These are phyloP conservation scores for Arachnopeziza araneosa DNA, from an alignment of 2,329 filamentous ascomycete species.

Conservation along the genomic window DNA sequence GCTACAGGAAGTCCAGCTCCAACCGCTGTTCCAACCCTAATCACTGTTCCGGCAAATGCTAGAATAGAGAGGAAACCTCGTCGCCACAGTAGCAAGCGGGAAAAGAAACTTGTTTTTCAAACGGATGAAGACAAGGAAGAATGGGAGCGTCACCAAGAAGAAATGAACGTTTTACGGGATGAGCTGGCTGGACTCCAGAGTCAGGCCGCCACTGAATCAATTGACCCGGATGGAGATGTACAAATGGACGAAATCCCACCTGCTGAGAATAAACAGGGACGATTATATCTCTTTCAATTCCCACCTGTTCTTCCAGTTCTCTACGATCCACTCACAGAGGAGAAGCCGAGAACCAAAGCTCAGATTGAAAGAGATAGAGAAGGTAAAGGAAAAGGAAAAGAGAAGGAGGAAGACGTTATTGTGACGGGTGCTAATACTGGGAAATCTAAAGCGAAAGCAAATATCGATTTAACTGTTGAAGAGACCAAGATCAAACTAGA, in stretches of 20 bases:
- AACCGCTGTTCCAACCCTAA: background rate
- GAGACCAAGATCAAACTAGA: background rate
- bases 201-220: conserved; percentile 12
- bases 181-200: conserved; percentile 40
- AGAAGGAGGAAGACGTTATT: conserved; percentile 7
- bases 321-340: conserved; percentile 21
- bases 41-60: background rate
- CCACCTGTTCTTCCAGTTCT: conserved; percentile 56
- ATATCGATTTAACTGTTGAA: conserved; percentile 24
- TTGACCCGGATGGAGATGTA: conserved; percentile 37
- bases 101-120: conserved; percentile 38
- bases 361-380: conserved; percentile 23
- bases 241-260: conserved; percentile 19
- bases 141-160: conserved; percentile 41
- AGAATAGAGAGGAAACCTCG: conserved; percentile 9
- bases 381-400: conserved; percentile 34
- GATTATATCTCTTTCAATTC: conserved; percentile 60
- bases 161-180: conserved; percentile 39
- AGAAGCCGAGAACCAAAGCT: conserved; percentile 14
- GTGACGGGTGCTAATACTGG: conserved; percentile 8
- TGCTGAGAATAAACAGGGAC: conserved; percentile 40
- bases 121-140: conserved; percentile 48
- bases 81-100: conserved; percentile 10
- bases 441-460: conserved; percentile 10
- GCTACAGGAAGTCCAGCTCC: background rate